These are phyloP conservation scores for Mucuna pruriens DNA, from an alignment of 306 rosid genomes.

Conservation along the genomic window DNA sequence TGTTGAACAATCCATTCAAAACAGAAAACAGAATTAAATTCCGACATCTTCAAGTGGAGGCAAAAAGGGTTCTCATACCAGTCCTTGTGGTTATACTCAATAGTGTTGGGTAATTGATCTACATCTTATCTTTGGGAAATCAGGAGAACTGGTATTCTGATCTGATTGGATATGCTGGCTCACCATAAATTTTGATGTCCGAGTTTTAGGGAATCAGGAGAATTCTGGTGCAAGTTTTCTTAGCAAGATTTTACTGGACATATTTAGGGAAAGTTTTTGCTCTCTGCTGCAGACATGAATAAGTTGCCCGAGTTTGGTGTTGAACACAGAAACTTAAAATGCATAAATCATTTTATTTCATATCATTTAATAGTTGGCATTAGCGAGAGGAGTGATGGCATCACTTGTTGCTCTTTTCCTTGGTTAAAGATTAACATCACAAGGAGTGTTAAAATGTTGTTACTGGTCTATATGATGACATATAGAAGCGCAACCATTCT, in stretches of 20 bases:
- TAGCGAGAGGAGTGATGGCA: neutral
- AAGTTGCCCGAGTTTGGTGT: neutral
- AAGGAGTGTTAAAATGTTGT: neutral
- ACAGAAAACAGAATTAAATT: conserved; percentile 34
- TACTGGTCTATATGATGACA: neutral
- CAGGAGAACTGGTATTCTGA: neutral
- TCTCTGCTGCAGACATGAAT: conserved; percentile 8
- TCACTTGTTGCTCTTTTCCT: neutral
- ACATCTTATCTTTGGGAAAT: conserved; percentile 14
- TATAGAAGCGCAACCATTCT: neutral
- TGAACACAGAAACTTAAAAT: conserved; percentile 21
- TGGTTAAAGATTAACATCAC: neutral
- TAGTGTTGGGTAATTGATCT: neutral
- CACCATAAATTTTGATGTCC: neutral
- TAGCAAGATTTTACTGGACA: conserved; percentile 1
- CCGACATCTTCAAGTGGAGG: conserved; percentile 17
- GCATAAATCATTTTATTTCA: neutral
- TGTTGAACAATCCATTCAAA: conserved; percentile 44
- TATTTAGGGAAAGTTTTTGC: neutral
- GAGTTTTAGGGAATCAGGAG: too few species aligned
- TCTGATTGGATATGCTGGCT: conserved; percentile 4
- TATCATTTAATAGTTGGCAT: neutral
- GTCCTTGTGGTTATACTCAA: conserved; percentile 1
- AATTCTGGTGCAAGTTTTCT: neutral
- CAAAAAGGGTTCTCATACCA: conserved; percentile 5